These are phyloP conservation scores for Trametes polyzona DNA, from an alignment of 1,284 basidiomycete species.

Conservation along the genomic window DNA sequence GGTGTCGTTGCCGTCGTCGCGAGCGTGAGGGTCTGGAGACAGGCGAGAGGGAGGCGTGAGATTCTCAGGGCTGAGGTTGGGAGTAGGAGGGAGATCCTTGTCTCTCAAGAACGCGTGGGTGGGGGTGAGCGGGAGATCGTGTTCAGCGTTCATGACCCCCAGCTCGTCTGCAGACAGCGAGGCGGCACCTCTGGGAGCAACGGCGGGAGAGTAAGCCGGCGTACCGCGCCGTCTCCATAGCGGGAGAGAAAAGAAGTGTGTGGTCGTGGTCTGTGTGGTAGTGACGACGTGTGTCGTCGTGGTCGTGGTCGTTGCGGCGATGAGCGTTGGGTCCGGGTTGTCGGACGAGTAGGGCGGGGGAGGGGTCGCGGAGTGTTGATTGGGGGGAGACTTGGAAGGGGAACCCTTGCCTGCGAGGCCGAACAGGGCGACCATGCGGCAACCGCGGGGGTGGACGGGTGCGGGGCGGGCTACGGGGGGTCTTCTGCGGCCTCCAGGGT, in stretches of 20 bases:
- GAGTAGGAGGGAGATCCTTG: slow-evolving; percentile 72
- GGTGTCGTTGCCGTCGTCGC: slow-evolving; percentile 13
- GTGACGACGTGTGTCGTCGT: slow-evolving; percentile 55
- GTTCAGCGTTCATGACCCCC: slow-evolving; percentile 26
- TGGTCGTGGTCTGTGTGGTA: slow-evolving; percentile 51
- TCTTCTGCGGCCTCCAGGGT: slow-evolving; percentile 19
- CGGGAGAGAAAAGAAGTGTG: slow-evolving; percentile 69
- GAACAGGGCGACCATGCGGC: slow-evolving; percentile 46
- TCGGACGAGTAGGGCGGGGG: slow-evolving; percentile 47
- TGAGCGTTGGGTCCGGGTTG: slow-evolving; percentile 40
- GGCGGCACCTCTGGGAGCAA: slow-evolving; percentile 24
- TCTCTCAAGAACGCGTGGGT: slow-evolving; percentile 45
- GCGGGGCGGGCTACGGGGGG: slow-evolving; percentile 12
- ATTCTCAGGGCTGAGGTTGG: slow-evolving; percentile 35
- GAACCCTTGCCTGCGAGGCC: slow-evolving; percentile 37
- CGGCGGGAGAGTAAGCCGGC: slow-evolving; percentile 29
- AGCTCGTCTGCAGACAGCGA: slow-evolving; percentile 35
- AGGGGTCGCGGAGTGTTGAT: slow-evolving; percentile 30
- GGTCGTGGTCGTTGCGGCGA: slow-evolving; percentile 50
- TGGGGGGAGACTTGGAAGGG: slow-evolving; percentile 26
- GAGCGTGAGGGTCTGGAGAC: slow-evolving; percentile 8
- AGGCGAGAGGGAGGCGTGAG: slow-evolving; percentile 15
- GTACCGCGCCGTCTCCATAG: slow-evolving; percentile 59
- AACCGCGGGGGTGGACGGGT: slow-evolving; percentile 14
- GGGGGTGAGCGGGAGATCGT: slow-evolving; percentile 20